phyloP scores from a whole-genome alignment of 2,329 filamentous ascomycete genomes.

The Colletotrichum kahawae region DNA sequence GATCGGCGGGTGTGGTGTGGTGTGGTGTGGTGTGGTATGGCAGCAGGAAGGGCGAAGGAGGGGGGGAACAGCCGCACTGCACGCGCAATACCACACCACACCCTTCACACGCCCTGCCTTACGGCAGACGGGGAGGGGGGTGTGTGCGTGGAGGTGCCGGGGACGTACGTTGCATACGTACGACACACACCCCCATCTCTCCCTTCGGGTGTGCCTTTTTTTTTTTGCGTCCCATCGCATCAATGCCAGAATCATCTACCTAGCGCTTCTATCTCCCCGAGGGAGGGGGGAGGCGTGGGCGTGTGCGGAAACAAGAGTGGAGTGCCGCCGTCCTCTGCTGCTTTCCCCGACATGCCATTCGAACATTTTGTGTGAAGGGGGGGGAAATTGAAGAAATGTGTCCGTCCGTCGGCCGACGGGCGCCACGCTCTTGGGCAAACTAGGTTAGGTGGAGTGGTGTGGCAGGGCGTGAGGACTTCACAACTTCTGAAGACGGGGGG shows the following conservation, averaged over 20 bases:
- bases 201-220: not conserved
- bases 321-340: not conserved
- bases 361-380: not conserved
- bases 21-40: not conserved
- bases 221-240: not conserved
- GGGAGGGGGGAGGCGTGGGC: not conserved
- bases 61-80: not conserved
- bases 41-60: not conserved
- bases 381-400: not conserved
- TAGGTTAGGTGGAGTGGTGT: constrained; percentile 5
- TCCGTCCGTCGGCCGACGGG: constrained; percentile 10
- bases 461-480: not conserved
- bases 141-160: not conserved
- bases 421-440: constrained; percentile 6
- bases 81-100: not conserved
- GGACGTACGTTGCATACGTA: not conserved
- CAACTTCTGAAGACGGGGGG: not conserved
- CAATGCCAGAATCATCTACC: not conserved
- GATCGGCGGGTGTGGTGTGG: not conserved
- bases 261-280: not conserved
- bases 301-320: not conserved
- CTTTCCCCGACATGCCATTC: not conserved
- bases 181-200: not conserved
- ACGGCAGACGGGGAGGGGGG: not conserved
- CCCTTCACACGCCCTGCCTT: not conserved